Base-by-base conservation (phyloP, 805 yeast species). In the Yamadazyma takamatsuzukensis region DNA sequence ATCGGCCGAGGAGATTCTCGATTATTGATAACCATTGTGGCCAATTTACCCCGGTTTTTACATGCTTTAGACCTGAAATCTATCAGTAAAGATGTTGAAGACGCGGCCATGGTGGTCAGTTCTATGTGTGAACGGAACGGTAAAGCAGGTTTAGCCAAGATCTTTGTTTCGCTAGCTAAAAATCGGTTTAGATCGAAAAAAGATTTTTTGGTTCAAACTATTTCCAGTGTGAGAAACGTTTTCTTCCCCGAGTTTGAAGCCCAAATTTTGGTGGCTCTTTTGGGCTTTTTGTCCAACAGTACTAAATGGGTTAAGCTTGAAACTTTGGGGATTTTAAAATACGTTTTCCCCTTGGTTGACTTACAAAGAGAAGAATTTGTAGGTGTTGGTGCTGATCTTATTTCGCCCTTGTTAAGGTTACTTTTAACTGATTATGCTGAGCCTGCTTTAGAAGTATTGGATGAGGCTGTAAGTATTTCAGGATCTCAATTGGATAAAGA, bases 301-400 rank as follows among this genome's bases (percentile, higher is more conserved):
- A 72, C 73, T 2, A 65, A 72, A 1, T 88, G 95, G 95, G 78
- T 94, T 2, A 83, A 85, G 44, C 50, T 71, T 8, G 96, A 90
- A 54, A 76, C 93, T 0, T 70, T 94, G 76, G 81, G 77, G 32
- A 58, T 88, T 2, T 68, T 93, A 43, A 80, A 82, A 47, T 74
- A 78, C 29, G 55, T 93, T 6, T 72, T 94, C 41, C 89, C 96
- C 1, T 66, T 75, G 38, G 80, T 88, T 11, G 89, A 93, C 49
- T 63, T 89, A 33, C 78, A 76, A 27, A 64, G 81, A 22, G 85
- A 82, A 13, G 95, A 83, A 47, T 88, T 88, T 51, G 70, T 75
- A 18, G 94, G 95, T 2, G 81, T 87, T 23, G 98, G 98, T 4
- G 97, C 98, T 0, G 98, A 93, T 51, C 64, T 93, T 33, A 85